phyloP scores from a whole-genome alignment of 495 filamentous ascomycete species.

The Neurospora sp. region DNA sequence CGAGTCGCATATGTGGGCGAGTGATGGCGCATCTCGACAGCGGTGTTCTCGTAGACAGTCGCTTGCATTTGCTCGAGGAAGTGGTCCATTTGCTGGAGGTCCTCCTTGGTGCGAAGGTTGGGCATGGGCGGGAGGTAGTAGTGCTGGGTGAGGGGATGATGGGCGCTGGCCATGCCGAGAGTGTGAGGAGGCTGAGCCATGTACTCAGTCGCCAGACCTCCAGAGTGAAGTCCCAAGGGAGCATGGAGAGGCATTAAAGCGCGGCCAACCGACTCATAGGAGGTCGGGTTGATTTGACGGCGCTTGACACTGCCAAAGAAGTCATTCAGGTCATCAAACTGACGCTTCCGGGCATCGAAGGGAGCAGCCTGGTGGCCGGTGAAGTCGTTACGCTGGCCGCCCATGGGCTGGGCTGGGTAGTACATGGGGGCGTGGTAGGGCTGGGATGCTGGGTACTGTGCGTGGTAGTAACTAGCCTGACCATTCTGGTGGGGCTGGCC shows the following conservation, averaged over 20 bases:
- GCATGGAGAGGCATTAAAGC: slow-evolving; percentile 65
- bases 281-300: slow-evolving; percentile 73
- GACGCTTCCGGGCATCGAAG: slow-evolving; percentile 66
- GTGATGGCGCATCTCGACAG: slow-evolving; percentile 54
- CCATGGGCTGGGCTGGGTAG: slow-evolving; percentile 49
- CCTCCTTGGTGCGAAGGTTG: slow-evolving; percentile 83
- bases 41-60: slow-evolving; percentile 83
- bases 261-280: slow-evolving; percentile 71
- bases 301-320: slow-evolving; percentile 90
- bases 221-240: slow-evolving; percentile 52
- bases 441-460: slow-evolving; percentile 49
- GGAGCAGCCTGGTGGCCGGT: slow-evolving; percentile 40
- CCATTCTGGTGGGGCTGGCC: slow-evolving; percentile 39
- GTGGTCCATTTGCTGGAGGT: slow-evolving; percentile 82
- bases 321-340: slow-evolving; percentile 79
- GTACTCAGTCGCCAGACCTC: slow-evolving; percentile 54
- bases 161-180: slow-evolving; percentile 32
- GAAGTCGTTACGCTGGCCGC: slow-evolving; percentile 30
- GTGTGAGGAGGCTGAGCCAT: slow-evolving; percentile 45
- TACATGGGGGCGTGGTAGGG: slow-evolving; percentile 48
- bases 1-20: slow-evolving; percentile 54
- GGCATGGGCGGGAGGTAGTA: slow-evolving; percentile 78
- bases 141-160: slow-evolving; percentile 49
- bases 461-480: slow-evolving; percentile 43
- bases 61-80: slow-evolving; percentile 90